phyloP scores from a whole-genome alignment of 129 eudicot species.

The Escallonia herrerae region DNA sequence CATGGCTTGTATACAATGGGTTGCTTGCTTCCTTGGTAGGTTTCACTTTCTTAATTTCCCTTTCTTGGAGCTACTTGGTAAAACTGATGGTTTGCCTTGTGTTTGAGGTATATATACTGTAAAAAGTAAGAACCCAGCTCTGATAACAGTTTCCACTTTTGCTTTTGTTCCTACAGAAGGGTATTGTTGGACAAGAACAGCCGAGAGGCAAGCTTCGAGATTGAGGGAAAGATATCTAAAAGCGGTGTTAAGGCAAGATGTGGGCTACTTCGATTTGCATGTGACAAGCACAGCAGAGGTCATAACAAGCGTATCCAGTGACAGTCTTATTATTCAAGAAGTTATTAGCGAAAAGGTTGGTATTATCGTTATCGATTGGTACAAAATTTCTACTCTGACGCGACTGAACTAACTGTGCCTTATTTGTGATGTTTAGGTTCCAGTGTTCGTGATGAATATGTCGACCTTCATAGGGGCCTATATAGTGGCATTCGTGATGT shows the following conservation, averaged over 20 bases:
- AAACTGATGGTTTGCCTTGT: too few species aligned
- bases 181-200: conserved; percentile 50
- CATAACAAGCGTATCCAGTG: conserved; percentile 43
- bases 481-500: conserved; percentile 24
- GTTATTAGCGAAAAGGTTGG: conserved; percentile 46
- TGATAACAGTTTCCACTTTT: too few species aligned
- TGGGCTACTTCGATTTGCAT: conserved; percentile 39
- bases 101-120: too few species aligned
- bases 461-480: conserved; percentile 21
- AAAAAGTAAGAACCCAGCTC: too few species aligned
- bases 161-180: conserved; percentile 36
- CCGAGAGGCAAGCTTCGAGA: conserved; percentile 49
- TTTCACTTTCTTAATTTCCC: too few species aligned
- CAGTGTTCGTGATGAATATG: conserved; percentile 26
- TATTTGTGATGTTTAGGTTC: conserved; percentile 32
- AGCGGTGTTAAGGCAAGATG: conserved; percentile 54
- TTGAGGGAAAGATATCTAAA: conserved; percentile 38
- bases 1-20: too few species aligned
- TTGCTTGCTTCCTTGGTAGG: too few species aligned
- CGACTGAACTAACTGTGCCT: too few species aligned
- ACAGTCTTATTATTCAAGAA: conserved; percentile 45
- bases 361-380: too few species aligned
- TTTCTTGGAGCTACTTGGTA: too few species aligned
- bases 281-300: conserved; percentile 39
- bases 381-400: too few species aligned